Base-by-base conservation (phyloP, 441 rosid species). In the Raphanus hybrid region DNA sequence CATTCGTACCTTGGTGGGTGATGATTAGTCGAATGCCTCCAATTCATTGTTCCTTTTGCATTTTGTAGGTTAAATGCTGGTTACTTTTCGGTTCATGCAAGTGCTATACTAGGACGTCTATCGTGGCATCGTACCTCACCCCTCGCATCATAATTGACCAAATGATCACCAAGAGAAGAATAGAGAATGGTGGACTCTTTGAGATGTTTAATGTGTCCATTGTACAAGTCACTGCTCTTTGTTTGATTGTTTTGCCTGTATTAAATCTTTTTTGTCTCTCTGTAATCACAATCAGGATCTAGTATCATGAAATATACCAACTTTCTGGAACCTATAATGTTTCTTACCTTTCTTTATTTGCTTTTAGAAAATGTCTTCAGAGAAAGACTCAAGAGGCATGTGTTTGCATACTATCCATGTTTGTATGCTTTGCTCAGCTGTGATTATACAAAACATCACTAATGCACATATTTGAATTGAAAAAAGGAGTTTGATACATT, bases 71-170 rank as follows among this genome's bases (percentile, higher is more conserved):
- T 93, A 84, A 93, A 95, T 78, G 93, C 87, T 0, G 78, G 82
- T 75, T 95, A 95, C 83, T 87, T 92, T 71, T 88, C 96, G 41
- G 82, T 89, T 39, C 97, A 93, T 67, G 97, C 91, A 78, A 90
- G 75, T 70, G 85, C 89, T 60, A 89, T 93, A 65, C 55, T 91
- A 77, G 96, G 98, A 54, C 83, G 97, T 55, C 82, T 89, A 32
- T 63, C 88, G 34, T 93, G 97, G 98, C 83, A 77, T 79, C 88
- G 82, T 80, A 86, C 90, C 52, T 85, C 93, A 18, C 78, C 90
- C 1, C 54, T 85, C 75, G 20, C 83, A 32, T 88, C 86, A 32
- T 63, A 74, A 35, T 3, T 27, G 10, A 59, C 65, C 16, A 67
- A 77, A 61, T 78, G 77, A 73, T 68, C 9, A 9, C 14, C 39